Percentiles rank a stretch among this genome's conserved stretches.
Conservation (phyloP, 495 filamentous ascomycete species). For the Aspergillus steynii region DNA sequence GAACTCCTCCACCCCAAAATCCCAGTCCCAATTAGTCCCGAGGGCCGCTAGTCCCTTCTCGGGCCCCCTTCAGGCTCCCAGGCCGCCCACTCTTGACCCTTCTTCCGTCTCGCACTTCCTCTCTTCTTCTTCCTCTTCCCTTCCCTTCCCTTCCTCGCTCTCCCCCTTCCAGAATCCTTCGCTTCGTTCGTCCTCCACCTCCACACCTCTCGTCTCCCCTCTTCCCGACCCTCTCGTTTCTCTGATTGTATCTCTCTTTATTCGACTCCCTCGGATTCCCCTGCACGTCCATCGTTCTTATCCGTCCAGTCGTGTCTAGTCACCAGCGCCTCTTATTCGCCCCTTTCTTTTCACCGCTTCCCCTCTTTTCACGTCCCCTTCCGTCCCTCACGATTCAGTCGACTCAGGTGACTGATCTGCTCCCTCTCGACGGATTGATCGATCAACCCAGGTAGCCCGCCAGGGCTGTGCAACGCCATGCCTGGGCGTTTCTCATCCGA, state of each 20-base stretch:
- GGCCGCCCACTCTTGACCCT: slow-evolving; percentile 13
- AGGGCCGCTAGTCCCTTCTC: slow-evolving; percentile 6
- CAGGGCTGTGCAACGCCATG: slow-evolving; percentile 49
- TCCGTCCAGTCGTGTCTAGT: background rate
- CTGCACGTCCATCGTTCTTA: background rate
- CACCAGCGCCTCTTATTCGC: slow-evolving; percentile 1
- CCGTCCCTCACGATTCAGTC: slow-evolving; percentile 16
- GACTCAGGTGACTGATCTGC: slow-evolving; percentile 20
- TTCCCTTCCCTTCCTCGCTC: slow-evolving; percentile 15
- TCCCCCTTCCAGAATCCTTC: slow-evolving; percentile 3
- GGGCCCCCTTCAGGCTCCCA: slow-evolving; percentile 20
- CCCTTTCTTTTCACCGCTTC: slow-evolving; percentile 12
- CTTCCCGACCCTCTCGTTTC: background rate
- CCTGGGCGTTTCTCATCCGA: slow-evolving; percentile 45
- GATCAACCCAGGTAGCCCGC: slow-evolving; percentile 39
- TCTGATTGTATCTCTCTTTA: background rate
- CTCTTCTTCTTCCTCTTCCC: slow-evolving; percentile 18
- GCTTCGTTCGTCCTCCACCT: slow-evolving; percentile 7
- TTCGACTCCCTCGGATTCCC: slow-evolving; percentile 9
- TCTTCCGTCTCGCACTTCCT: slow-evolving; percentile 19
- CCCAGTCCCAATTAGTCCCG: background rate
- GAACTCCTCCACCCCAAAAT: background rate
- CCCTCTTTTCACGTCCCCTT: slow-evolving; percentile 9
- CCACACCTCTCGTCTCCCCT: slow-evolving; percentile 6
- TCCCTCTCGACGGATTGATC: slow-evolving; percentile 18